Conservation (phyloP, 345 rosid species). For the Passiflora organensis region DNA sequence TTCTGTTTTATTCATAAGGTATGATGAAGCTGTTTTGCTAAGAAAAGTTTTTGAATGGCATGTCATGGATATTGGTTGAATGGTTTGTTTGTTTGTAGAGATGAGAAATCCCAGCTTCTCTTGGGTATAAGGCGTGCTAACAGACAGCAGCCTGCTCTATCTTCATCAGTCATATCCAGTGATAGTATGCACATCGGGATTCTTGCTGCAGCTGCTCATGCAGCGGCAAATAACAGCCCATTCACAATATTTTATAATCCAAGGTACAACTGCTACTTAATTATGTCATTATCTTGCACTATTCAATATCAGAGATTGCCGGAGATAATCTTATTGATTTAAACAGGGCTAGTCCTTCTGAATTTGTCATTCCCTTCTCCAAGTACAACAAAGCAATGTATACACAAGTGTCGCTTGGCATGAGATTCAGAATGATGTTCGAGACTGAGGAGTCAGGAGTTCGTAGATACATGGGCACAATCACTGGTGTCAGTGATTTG, state of each 20-base stretch:
- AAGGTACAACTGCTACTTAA: constrained; percentile 41
- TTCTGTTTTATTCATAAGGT: constrained; percentile 92
- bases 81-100: constrained; percentile 43
- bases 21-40: constrained; percentile 8
- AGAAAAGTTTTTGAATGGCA: neutral
- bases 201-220: constrained; percentile 99
- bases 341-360: constrained; percentile 88
- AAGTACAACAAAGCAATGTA: constrained; percentile 86
- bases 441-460: constrained; percentile 96
- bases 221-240: constrained; percentile 87
- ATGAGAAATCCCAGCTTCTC: constrained; percentile 83
- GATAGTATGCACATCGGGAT: constrained; percentile 99
- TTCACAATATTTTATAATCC: constrained; percentile 93
- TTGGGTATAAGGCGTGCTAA: constrained; percentile 86
- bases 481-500: constrained; percentile 81
- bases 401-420: constrained; percentile 83
- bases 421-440: constrained; percentile 98
- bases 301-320: neutral
- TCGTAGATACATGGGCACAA: constrained; percentile 94
- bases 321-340: constrained; percentile 16
- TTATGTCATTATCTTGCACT: neutral
- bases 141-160: constrained; percentile 84
- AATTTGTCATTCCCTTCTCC: constrained; percentile 93
- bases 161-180: constrained; percentile 93
- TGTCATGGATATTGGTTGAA: neutral